Percentiles rank a stretch among this genome's conserved stretches.
These are phyloP conservation scores for Strobilomyces confusus DNA, from an alignment of 768 basidiomycete species.

Conservation along the genomic window DNA sequence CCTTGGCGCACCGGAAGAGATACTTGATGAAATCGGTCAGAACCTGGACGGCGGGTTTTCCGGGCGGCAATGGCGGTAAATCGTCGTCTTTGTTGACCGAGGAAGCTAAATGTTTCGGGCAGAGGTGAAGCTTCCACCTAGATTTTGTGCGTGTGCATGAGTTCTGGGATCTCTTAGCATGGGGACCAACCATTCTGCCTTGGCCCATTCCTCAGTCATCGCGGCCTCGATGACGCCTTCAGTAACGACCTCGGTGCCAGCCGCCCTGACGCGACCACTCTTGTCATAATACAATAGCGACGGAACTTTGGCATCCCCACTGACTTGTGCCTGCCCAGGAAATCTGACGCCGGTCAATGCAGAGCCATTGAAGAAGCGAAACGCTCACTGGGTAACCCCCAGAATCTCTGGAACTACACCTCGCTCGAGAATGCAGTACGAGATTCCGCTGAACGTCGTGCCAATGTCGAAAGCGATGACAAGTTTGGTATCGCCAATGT, in stretches of 20 bases:
- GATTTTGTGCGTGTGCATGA: too few relatives aligned
- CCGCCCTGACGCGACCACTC: neutral
- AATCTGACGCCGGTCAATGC: neutral
- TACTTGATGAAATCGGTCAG: neutral
- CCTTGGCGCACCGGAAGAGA: neutral
- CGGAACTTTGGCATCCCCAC: neutral
- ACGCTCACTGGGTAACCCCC: neutral
- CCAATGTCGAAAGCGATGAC: too few relatives aligned
- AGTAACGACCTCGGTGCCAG: neutral
- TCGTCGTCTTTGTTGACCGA: neutral
- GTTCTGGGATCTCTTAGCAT: too few relatives aligned
- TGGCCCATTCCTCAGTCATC: neutral
- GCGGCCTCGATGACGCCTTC: neutral
- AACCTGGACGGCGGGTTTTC: neutral
- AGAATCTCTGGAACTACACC: neutral
- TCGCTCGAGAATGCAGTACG: neutral
- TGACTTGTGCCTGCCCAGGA: neutral
- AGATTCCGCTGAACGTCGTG: too few relatives aligned
- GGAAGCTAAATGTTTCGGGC: neutral
- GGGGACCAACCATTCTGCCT: neutral
- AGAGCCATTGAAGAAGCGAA: neutral
- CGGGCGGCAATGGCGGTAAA: neutral
- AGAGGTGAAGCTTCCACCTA: too few relatives aligned
- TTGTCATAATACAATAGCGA: neutral
- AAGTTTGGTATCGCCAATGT: neutral